Evolutionary conservation across 2,329 filamentous ascomycete species (phyloP).

Genomic region (Coniochaeta ligniaria): DNA sequence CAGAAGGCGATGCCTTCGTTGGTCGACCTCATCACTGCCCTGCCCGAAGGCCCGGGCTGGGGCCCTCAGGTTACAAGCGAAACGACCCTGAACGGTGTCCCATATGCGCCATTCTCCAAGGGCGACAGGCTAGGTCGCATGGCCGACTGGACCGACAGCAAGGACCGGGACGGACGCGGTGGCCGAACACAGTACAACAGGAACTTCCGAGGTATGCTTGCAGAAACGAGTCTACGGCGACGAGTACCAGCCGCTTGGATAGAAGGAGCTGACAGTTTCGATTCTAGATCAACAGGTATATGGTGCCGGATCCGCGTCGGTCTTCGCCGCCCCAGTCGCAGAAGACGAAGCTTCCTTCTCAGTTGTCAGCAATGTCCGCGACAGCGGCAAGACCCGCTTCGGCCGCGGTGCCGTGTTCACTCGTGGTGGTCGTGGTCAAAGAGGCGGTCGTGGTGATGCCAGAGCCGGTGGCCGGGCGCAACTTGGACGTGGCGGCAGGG

Average conservation of each 20-base stretch:
- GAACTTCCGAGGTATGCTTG: constrained; percentile 73
- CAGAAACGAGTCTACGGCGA: background rate
- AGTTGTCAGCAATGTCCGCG: constrained; percentile 90
- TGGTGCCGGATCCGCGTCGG: constrained; percentile 75
- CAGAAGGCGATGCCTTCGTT: constrained; percentile 22
- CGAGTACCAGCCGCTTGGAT: background rate
- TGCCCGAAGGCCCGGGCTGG: constrained; percentile 76
- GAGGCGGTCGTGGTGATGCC: constrained; percentile 55
- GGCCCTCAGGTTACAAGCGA: constrained; percentile 76
- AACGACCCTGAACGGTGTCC: constrained; percentile 88
- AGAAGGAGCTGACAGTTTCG: constrained; percentile 10
- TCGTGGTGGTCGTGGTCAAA: constrained; percentile 75
- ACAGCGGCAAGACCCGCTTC: constrained; percentile 79
- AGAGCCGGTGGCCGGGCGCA: constrained; percentile 55
- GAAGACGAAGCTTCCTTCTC: constrained; percentile 98
- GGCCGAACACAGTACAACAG: constrained; percentile 86
- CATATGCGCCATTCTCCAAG: constrained; percentile 97
- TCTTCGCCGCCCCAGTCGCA: constrained; percentile 78
- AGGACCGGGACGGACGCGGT: constrained; percentile 68
- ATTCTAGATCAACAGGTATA: constrained; percentile 87
- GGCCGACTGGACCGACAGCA: constrained; percentile 98
- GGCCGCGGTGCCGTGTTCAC: constrained; percentile 78
- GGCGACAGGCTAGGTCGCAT: constrained; percentile 98
- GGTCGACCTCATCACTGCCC: constrained; percentile 59
- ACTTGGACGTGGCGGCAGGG: constrained; percentile 59